Percentiles rank a stretch among this genome's conserved stretches.
These are phyloP conservation scores for Russula sp. DNA, from an alignment of 768 basidiomycete species.

Conservation along the genomic window DNA sequence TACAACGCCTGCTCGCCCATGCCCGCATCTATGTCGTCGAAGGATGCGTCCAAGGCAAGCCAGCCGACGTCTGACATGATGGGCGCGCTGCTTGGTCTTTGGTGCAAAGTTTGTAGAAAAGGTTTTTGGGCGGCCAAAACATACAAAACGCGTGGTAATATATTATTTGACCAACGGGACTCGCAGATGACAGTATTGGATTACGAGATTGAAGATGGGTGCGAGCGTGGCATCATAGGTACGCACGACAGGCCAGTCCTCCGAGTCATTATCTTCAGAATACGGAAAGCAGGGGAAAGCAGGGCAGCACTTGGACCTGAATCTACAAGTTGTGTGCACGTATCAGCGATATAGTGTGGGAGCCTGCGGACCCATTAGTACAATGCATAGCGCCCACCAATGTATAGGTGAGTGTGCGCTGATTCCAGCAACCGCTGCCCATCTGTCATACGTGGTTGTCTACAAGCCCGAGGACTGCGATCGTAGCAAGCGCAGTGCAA, in stretches of 20 bases:
- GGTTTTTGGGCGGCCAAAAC: slow-evolving; percentile 78
- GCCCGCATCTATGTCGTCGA: slow-evolving; percentile 44
- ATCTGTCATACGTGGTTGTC: slow-evolving; percentile 71
- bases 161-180: slow-evolving; percentile 65
- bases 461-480: slow-evolving; percentile 66
- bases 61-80: slow-evolving; percentile 70
- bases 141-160: slow-evolving; percentile 54
- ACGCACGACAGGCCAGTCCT: slow-evolving; percentile 65
- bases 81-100: slow-evolving; percentile 45
- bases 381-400: slow-evolving; percentile 77
- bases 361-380: slow-evolving; percentile 81
- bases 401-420: slow-evolving; percentile 51
- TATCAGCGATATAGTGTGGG: slow-evolving; percentile 67
- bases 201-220: slow-evolving; percentile 78
- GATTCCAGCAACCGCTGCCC: slow-evolving; percentile 44
- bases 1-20: slow-evolving; percentile 68
- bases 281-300: slow-evolving; percentile 55
- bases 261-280: slow-evolving; percentile 44
- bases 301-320: slow-evolving; percentile 69
- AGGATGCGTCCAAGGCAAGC: slow-evolving; percentile 51
- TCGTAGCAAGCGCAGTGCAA: slow-evolving; percentile 55
- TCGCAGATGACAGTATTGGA: slow-evolving; percentile 76
- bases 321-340: slow-evolving; percentile 81
- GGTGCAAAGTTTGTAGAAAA: slow-evolving; percentile 54
- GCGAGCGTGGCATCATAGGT: slow-evolving; percentile 63